phyloP scores from a whole-genome alignment of 148 eudicot genomes.

The Silene conica region DNA sequence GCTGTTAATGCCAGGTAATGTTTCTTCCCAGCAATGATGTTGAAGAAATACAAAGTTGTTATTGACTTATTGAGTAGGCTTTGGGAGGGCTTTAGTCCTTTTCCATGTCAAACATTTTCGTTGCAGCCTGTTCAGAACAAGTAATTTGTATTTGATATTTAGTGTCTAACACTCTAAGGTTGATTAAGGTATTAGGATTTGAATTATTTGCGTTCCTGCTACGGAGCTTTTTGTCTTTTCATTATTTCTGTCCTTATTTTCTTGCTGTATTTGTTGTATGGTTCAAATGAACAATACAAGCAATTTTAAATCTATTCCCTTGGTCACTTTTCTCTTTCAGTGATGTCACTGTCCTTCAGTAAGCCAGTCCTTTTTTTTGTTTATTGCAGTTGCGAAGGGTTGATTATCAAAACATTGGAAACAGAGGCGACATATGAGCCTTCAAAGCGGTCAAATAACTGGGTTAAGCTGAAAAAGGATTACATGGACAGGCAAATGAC shows the following conservation, averaged over 20 bases:
- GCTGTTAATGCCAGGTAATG: constrained; percentile 67
- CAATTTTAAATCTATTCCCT: neutral
- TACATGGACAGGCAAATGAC: constrained; percentile 77
- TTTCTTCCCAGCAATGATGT: constrained; percentile 13
- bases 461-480: constrained; percentile 94
- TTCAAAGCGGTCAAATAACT: constrained; percentile 87
- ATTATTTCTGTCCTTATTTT: neutral
- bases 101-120: neutral
- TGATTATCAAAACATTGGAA: constrained; percentile 88
- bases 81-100: neutral
- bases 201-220: neutral
- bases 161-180: neutral
- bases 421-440: constrained; percentile 97
- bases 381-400: constrained; percentile 73
- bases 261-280: neutral
- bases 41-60: neutral
- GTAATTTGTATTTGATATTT: neutral
- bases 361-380: neutral
- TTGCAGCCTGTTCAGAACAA: neutral
- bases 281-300: neutral
- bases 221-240: neutral
- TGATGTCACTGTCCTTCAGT: constrained; percentile 1
- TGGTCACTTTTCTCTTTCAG: neutral
- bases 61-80: neutral
- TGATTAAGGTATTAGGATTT: neutral